Evolutionary conservation across 352 stramenopile species (phyloP).

Genomic region (Phytophthora palmivora): DNA sequence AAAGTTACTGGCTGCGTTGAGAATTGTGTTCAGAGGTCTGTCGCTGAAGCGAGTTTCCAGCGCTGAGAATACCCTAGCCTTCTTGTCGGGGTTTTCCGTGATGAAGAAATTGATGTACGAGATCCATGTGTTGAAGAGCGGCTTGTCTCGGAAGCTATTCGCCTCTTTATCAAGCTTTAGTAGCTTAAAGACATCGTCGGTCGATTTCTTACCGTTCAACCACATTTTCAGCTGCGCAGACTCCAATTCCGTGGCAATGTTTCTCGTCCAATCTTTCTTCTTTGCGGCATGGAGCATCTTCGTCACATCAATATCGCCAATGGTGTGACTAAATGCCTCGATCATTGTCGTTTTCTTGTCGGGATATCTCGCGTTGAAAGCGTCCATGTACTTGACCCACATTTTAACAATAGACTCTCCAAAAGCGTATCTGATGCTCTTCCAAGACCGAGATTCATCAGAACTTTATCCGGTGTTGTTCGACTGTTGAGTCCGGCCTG

Average conservation of each 20-base stretch:
- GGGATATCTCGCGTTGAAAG: no score
- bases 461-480: background rate
- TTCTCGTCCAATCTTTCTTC: background rate
- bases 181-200: background rate
- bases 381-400: background rate
- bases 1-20: background rate
- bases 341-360: no score
- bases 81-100: background rate
- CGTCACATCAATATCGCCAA: background rate
- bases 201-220: background rate
- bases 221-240: conserved; percentile 2
- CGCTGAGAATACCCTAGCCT: background rate
- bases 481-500: no score
- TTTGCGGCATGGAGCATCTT: conserved; percentile 7
- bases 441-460: background rate
- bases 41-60: background rate
- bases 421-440: background rate
- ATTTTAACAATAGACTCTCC: background rate
- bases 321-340: no score
- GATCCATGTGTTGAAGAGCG: background rate
- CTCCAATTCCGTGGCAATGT: conserved; percentile 6
- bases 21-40: background rate
- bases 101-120: background rate
- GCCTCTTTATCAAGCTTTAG: background rate
- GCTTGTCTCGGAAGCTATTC: background rate